Evolutionary conservation across 2,329 filamentous ascomycete species (phyloP).

Genomic region (Paecilomyces variotii): DNA sequence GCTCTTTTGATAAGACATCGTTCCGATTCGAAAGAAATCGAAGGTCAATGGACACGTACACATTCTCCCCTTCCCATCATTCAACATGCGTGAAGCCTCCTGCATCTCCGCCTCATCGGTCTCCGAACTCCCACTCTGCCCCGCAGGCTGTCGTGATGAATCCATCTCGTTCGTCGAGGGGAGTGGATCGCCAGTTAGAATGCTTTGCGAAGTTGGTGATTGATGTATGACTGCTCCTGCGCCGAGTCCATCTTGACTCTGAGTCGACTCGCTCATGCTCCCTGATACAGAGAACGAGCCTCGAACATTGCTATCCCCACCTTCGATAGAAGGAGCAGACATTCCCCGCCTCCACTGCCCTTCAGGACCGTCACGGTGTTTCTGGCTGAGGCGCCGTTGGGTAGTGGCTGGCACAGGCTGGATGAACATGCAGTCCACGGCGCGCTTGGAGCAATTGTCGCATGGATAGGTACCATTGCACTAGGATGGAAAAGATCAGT

Average conservation of each 20-base stretch:
- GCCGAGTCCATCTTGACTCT: not conserved
- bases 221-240: not conserved
- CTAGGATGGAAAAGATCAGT: conserved; percentile 26
- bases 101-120: conserved; percentile 12
- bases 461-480: conserved; percentile 54
- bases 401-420: conserved; percentile 31
- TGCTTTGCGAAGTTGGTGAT: conserved; percentile 1
- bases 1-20: not conserved
- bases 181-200: conserved; percentile 5
- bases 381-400: not conserved
- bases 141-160: not conserved
- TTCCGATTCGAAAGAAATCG: not conserved
- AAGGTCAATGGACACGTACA: conserved; percentile 6
- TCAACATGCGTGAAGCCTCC: conserved; percentile 58
- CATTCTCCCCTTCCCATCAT: conserved; percentile 48
- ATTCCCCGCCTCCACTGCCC: not conserved
- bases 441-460: conserved; percentile 50
- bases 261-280: not conserved
- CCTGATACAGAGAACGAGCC: not conserved
- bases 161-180: conserved; percentile 1
- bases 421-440: conserved; percentile 39
- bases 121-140: conserved; percentile 5
- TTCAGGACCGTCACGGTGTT: not conserved
- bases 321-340: not conserved
- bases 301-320: not conserved